Percentiles rank a stretch among this genome's conserved stretches.
phyloP scores from a whole-genome alignment of 331 rosid genomes.

The Pyrus hybrid region DNA sequence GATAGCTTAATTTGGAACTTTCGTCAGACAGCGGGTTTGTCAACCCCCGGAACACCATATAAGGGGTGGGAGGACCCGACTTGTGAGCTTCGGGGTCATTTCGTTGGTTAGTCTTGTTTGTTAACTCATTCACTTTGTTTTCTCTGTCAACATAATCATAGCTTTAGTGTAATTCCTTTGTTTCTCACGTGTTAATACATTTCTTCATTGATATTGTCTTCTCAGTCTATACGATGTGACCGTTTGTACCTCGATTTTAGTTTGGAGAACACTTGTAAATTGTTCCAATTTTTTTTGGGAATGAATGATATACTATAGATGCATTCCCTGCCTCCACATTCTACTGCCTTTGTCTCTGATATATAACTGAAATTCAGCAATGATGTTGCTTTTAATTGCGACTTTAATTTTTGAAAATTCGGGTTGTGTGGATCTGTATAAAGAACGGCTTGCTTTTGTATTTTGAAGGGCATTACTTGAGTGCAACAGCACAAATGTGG shows the following conservation, averaged over 20 bases:
- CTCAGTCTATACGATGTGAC: not conserved
- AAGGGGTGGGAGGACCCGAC: slow-evolving; percentile 54
- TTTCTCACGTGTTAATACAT: not conserved
- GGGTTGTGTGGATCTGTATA: not conserved
- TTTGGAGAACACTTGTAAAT: not conserved
- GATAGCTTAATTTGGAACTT: slow-evolving; percentile 81
- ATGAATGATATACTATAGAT: not conserved
- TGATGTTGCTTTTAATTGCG: not conserved
- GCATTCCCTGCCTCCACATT: not conserved
- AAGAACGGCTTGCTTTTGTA: slow-evolving; percentile 11
- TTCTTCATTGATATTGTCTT: not conserved
- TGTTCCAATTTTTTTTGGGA: not conserved
- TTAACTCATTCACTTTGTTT: not conserved
- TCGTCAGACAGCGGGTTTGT: slow-evolving; percentile 65
- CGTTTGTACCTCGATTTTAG: not conserved
- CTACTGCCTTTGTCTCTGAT: not conserved
- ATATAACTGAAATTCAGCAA: not conserved
- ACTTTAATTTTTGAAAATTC: not conserved
- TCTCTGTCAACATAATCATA: not conserved
- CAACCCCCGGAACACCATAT: slow-evolving; percentile 57
- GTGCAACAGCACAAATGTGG: slow-evolving; percentile 85
- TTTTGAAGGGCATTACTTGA: slow-evolving; percentile 78
- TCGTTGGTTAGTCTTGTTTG: slow-evolving; percentile 57
- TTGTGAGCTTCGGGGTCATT: slow-evolving; percentile 84
- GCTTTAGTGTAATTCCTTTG: not conserved